These are phyloP conservation scores for Trichoderma parareesei DNA, from an alignment of 495 filamentous ascomycete genomes.

Conservation along the genomic window DNA sequence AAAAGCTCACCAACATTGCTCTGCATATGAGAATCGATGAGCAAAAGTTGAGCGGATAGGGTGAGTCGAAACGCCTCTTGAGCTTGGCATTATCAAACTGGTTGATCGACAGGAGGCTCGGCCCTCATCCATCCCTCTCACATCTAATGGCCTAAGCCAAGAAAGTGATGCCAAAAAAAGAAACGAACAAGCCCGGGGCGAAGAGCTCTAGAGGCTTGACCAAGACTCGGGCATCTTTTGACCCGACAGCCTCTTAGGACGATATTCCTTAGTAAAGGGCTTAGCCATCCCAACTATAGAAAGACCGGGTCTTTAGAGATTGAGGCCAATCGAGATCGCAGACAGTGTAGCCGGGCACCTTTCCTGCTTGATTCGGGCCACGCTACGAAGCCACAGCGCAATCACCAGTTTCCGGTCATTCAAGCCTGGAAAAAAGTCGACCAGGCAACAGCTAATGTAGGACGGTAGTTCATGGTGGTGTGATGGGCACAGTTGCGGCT, in stretches of 20 bases:
- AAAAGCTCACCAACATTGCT: too few species aligned
- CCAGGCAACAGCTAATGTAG: neutral
- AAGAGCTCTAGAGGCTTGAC: neutral
- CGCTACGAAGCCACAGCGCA: neutral
- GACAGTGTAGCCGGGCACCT: neutral
- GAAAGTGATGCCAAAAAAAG: neutral
- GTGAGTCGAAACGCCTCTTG: neutral
- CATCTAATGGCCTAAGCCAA: neutral
- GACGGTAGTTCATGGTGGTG: neutral
- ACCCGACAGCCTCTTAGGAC: neutral
- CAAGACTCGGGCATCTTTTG: neutral
- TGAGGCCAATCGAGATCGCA: slow-evolving; percentile 1
- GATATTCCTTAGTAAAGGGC: neutral
- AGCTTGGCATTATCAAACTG: neutral
- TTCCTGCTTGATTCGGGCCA: neutral
- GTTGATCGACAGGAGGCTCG: neutral
- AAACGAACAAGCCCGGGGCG: neutral
- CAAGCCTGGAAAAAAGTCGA: neutral
- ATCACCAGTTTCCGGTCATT: neutral
- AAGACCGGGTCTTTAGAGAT: neutral
- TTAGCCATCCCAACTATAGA: neutral
- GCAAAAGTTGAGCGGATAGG: neutral
- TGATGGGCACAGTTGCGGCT: slow-evolving; percentile 5
- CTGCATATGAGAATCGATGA: too few species aligned
- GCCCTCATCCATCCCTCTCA: neutral